A percentile compares a stretch with the other conserved stretches of the same genome.
Evolutionary conservation across 768 basidiomycete genomes (phyloP).

Genomic region (Suillus alpinus): DNA sequence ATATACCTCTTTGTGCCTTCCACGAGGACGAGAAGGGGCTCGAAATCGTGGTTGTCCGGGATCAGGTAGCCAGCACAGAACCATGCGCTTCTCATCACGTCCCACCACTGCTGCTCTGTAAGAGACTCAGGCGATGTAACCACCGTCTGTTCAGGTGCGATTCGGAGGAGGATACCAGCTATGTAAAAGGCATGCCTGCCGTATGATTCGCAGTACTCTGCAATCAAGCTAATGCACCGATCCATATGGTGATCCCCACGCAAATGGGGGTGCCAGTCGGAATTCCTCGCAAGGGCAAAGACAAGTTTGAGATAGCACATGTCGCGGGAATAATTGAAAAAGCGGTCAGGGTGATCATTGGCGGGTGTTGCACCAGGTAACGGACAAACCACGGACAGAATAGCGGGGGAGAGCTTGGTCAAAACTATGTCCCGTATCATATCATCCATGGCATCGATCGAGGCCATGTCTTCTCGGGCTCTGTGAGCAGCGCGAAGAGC

Average conservation of each 20-base stretch:
- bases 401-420: no score
- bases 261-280: background rate
- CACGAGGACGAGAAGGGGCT: background rate
- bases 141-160: background rate
- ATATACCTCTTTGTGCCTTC: background rate
- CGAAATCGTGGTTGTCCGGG: no score
- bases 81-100: background rate
- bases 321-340: fast-evolving
- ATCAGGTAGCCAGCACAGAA: background rate
- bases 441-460: no score
- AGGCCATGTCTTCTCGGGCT: no score
- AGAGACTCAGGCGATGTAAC: background rate
- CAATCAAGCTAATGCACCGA: background rate
- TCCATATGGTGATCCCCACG: background rate
- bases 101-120: background rate
- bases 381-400: no score
- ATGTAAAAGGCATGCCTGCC: background rate
- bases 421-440: no score
- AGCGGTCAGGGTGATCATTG: fast-evolving
- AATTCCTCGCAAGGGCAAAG: background rate
- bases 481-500: no score
- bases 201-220: background rate
- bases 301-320: background rate
- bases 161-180: background rate
- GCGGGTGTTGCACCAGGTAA: no score